phyloP scores from a whole-genome alignment of 2,329 filamentous ascomycete genomes.

The Alternaria burnsii region DNA sequence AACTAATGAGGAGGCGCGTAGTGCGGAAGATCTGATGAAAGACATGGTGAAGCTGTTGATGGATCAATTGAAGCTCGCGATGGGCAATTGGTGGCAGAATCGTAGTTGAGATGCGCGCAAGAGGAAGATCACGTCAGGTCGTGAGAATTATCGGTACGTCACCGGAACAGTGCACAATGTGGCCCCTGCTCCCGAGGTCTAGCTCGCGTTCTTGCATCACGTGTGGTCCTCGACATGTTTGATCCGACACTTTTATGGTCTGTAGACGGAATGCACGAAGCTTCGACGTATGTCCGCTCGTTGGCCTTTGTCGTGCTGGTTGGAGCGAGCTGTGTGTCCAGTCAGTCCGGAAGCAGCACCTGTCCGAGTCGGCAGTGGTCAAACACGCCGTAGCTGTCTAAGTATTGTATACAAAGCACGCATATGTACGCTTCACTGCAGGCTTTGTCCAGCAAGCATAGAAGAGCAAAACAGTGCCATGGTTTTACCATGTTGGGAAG shows the following conservation, averaged over 20 bases:
- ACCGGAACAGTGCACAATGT: conserved; percentile 4
- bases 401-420: not conserved
- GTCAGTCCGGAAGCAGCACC: not conserved
- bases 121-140: conserved; percentile 29
- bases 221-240: not conserved
- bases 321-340: not conserved
- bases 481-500: not conserved
- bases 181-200: conserved; percentile 2
- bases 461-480: not conserved
- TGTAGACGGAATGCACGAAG: not conserved
- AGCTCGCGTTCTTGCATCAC: conserved; percentile 9
- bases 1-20: conserved; percentile 49
- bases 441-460: not conserved
- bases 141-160: conserved; percentile 28
- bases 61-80: conserved; percentile 46
- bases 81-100: conserved; percentile 43
- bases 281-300: not conserved
- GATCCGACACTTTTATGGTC: not conserved
- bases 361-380: not conserved
- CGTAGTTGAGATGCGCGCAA: conserved; percentile 18
- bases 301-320: not conserved
- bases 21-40: conserved; percentile 47
- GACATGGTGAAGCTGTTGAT: conserved; percentile 51
- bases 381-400: not conserved
- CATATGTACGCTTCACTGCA: not conserved